Base-by-base conservation (phyloP, 2,329 filamentous ascomycete genomes). In the Aureobasidium leucospermi region DNA sequence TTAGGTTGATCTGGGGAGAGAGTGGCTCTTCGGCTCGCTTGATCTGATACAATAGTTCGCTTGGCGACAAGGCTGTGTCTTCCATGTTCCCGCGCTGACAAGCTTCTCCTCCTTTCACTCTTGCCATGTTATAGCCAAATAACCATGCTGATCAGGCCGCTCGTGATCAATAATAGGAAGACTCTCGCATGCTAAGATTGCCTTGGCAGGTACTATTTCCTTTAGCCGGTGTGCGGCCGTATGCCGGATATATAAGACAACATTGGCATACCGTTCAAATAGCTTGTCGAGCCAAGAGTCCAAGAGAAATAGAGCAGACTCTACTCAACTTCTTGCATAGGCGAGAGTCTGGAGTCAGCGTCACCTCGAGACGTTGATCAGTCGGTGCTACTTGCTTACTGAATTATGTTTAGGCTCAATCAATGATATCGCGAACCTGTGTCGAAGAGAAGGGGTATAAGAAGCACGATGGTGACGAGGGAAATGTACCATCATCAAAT, bases 251-350 rank as follows among this genome's bases (percentile, higher is more conserved):
- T 55, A 55, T 23, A 55, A 43, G n/a, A 55, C 32, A n/a, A 31
- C 39, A 45, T 55, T 42, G 51, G 38, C 38, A 45, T 19, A n/a
- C 29, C 39, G 38, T 42, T 43, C 38, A 16, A 32, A n/a, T 55
- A 31, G 51, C 51, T 52, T 55, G 51, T 55, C 51, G n/a, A 45
- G 51, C 51, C 51, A 52, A 52, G 48, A 52, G 28, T 9, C 48
- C 48, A 55, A 55, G 51, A 36, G 31, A 36, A 45, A 34, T 34
- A 45, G 29, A 55, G 10, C 51, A 43, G 16, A 19, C 19, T 34
- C 34, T 28, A 19, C 39, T 34, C 29, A 28, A 34, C 9, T 7
- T 34, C 15, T 13, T 55, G 51, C 51, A 45, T 55, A 55, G 32
- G 51, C 51, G 51, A 55, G 51, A 38, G 15, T n/a, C 39, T 8